Conservation (phyloP, 805 yeast species). For the Candida maesae region DNA sequence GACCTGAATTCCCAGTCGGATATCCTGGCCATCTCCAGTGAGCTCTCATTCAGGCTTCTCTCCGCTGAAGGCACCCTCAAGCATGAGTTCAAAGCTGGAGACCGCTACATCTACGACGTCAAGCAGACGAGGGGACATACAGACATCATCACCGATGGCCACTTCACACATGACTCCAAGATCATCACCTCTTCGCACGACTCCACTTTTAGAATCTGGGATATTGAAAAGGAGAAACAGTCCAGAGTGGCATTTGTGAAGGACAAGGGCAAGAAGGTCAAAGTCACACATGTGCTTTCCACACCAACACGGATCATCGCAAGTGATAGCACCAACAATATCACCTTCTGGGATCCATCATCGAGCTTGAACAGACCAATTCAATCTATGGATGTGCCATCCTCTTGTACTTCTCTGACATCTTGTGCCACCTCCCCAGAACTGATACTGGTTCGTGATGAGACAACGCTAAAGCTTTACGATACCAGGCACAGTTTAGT, state of each 20-base stretch:
- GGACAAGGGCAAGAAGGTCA: constrained; percentile 14
- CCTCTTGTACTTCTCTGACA: background rate
- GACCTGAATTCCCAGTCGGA: constrained; percentile 3
- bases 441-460: constrained; percentile 1
- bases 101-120: constrained; percentile 25
- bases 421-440: background rate
- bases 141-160: constrained; percentile 22
- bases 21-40: constrained; percentile 11
- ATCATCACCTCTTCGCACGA: constrained; percentile 24
- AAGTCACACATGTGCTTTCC: constrained; percentile 1
- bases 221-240: constrained; percentile 16
- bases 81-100: constrained; percentile 22
- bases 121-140: constrained; percentile 28
- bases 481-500: constrained; percentile 20
- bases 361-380: constrained; percentile 10
- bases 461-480: constrained; percentile 13
- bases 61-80: constrained; percentile 13
- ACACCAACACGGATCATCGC: constrained; percentile 6
- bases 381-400: background rate
- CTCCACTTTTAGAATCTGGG: constrained; percentile 29
- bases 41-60: constrained; percentile 18
- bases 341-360: constrained; percentile 17
- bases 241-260: constrained; percentile 16
- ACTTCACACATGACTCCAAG: constrained; percentile 8
- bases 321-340: constrained; percentile 9